Evolutionary conservation across 345 rosid genomes (phyloP).

Genomic region (Eucalyptus sp.): DNA sequence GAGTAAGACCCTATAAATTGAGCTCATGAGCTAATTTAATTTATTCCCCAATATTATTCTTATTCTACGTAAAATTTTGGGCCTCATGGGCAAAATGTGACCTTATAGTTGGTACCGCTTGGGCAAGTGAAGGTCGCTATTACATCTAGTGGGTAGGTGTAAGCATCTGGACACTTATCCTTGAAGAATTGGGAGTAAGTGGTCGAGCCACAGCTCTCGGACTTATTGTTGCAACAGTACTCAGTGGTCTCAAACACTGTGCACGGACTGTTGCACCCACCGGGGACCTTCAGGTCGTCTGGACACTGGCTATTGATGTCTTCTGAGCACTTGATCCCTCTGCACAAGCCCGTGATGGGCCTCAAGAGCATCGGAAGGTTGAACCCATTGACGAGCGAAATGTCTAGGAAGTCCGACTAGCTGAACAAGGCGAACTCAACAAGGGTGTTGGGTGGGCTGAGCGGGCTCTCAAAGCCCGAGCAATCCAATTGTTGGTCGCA

Average conservation of each 20-base stretch:
- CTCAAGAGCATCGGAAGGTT: constrained; percentile 12
- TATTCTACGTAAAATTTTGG: background rate
- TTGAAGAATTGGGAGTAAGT: constrained; percentile 1
- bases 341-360: background rate
- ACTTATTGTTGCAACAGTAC: background rate
- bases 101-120: constrained; percentile 4
- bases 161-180: constrained; percentile 3
- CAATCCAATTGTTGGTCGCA: background rate
- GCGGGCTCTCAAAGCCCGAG: background rate
- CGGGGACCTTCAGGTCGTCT: background rate
- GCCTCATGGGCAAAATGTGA: constrained; percentile 5
- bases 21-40: background rate
- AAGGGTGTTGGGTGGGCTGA: constrained; percentile 5
- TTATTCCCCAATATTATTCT: background rate
- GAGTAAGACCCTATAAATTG: background rate
- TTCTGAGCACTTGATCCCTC: background rate
- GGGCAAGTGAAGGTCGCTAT: constrained; percentile 11
- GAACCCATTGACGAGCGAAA: background rate
- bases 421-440: background rate
- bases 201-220: background rate
- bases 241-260: constrained; percentile 2
- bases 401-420: constrained; percentile 4
- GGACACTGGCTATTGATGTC: background rate
- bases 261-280: constrained; percentile 16
- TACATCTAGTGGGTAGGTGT: constrained; percentile 13